phyloP scores from a whole-genome alignment of 768 basidiomycete genomes.

The Cystobasidiopsis lactophilus region DNA sequence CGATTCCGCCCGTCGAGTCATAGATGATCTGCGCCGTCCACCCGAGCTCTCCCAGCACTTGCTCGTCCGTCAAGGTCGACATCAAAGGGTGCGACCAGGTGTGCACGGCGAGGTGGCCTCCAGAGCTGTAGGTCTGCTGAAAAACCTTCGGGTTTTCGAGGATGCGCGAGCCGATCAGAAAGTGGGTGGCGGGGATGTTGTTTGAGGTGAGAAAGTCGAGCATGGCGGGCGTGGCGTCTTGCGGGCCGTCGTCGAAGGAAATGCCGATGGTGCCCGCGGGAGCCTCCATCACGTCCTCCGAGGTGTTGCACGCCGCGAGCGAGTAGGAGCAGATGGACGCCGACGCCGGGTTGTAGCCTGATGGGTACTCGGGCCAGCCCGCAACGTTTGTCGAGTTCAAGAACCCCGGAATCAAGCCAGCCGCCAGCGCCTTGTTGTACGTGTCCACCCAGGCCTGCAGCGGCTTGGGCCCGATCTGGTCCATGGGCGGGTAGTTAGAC shows the following conservation, averaged over 20 bases:
- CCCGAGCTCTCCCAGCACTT: conserved; percentile 53
- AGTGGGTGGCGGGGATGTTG: conserved; percentile 55
- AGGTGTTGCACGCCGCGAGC: conserved; percentile 21
- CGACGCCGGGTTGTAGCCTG: conserved; percentile 1
- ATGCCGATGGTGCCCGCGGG: conserved; percentile 41
- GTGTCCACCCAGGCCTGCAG: conserved; percentile 42
- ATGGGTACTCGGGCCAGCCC: conserved; percentile 22
- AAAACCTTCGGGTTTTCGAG: conserved; percentile 38
- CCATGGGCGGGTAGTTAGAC: neutral
- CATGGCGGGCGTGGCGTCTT: conserved; percentile 29
- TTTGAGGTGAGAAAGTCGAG: conserved; percentile 46
- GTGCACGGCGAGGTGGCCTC: conserved; percentile 29
- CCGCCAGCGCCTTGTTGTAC: conserved; percentile 32
- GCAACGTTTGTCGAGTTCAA: conserved; percentile 29
- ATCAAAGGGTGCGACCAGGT: conserved; percentile 60
- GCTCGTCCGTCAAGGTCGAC: conserved; percentile 48
- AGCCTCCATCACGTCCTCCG: conserved; percentile 52
- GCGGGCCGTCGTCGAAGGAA: conserved; percentile 65
- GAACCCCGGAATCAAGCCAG: conserved; percentile 52
- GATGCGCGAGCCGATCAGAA: conserved; percentile 66
- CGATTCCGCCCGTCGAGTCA: conserved; percentile 52
- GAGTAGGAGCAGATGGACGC: neutral
- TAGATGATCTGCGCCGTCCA: conserved; percentile 61
- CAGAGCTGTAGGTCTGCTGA: conserved; percentile 30
- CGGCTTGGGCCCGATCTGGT: conserved; percentile 1